Conservation (phyloP, 1,284 basidiomycete genomes). For the Irpex lacteus region DNA sequence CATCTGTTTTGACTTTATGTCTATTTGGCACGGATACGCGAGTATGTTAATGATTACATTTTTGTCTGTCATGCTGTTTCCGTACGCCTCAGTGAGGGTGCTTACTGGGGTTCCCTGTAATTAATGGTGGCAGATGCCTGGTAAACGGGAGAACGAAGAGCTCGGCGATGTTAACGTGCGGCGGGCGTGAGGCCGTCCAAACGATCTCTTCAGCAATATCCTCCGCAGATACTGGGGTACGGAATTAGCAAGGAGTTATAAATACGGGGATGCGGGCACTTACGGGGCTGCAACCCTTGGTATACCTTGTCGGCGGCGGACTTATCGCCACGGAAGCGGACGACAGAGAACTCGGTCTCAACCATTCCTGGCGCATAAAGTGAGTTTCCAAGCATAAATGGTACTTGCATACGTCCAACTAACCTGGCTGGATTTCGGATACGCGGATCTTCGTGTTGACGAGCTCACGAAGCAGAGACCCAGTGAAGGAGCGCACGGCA, state of each 20-base stretch:
- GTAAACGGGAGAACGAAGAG: slow-evolving; percentile 78
- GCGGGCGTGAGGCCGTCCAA: slow-evolving; percentile 86
- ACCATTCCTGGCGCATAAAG: slow-evolving; percentile 64
- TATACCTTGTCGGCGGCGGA: slow-evolving; percentile 86
- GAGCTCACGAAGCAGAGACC: slow-evolving; percentile 79
- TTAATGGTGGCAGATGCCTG: slow-evolving; percentile 72
- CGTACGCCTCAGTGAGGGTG: slow-evolving; percentile 5
- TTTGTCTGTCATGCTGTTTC: neutral
- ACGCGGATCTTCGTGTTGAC: slow-evolving; percentile 92
- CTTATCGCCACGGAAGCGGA: slow-evolving; percentile 85
- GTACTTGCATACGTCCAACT: slow-evolving; percentile 13
- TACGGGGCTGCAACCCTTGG: slow-evolving; percentile 77
- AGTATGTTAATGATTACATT: slow-evolving; percentile 14
- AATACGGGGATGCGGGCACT: slow-evolving; percentile 28
- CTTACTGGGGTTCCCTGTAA: slow-evolving; percentile 45
- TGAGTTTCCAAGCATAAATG: too few relatives aligned
- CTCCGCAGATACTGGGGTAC: slow-evolving; percentile 61
- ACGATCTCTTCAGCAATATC: slow-evolving; percentile 98
- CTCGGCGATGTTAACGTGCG: slow-evolving; percentile 86
- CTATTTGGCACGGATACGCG: neutral
- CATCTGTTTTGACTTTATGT: slow-evolving; percentile 8
- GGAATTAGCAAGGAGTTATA: neutral
- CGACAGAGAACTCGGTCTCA: slow-evolving; percentile 89
- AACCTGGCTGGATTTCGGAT: slow-evolving; percentile 88
- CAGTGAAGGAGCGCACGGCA: slow-evolving; percentile 89